Conservation (phyloP, 2,329 filamentous ascomycete species). For the Colletotrichum tabaci region DNA sequence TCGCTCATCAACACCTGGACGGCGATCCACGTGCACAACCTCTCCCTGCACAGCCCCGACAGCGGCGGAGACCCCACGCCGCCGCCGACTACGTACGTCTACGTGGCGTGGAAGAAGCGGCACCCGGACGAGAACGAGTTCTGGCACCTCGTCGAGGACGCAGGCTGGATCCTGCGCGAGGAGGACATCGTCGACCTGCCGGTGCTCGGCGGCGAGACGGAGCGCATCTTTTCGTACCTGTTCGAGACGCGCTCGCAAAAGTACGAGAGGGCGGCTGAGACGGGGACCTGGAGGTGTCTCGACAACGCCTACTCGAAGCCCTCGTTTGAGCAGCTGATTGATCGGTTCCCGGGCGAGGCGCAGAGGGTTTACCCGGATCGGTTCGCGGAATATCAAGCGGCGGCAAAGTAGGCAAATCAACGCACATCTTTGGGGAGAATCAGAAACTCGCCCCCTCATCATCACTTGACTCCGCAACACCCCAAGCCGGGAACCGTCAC, state of each 20-base stretch:
- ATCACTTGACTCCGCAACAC: neutral
- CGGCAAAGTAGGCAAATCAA: neutral
- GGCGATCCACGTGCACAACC: slow-evolving; percentile 60
- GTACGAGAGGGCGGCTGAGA: neutral
- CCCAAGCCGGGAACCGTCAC: neutral
- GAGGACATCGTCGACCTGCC: slow-evolving; percentile 61
- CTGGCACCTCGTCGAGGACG: slow-evolving; percentile 62
- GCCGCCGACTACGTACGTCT: slow-evolving; percentile 57
- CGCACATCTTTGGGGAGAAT: neutral
- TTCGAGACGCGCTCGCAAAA: slow-evolving; percentile 52
- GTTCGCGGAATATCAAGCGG: neutral
- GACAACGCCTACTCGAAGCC: neutral
- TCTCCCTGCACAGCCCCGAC: slow-evolving; percentile 38
- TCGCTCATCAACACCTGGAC: slow-evolving; percentile 68
- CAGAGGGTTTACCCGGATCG: neutral
- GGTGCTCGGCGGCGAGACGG: slow-evolving; percentile 59
- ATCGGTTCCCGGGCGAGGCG: neutral
- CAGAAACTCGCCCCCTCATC: neutral
- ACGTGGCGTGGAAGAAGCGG: slow-evolving; percentile 70
- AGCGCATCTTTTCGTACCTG: slow-evolving; percentile 68
- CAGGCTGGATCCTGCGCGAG: slow-evolving; percentile 62
- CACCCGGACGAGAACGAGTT: slow-evolving; percentile 67
- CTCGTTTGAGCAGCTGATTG: neutral
- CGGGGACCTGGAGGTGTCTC: slow-evolving; percentile 14
- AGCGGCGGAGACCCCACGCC: slow-evolving; percentile 33